phyloP scores from a whole-genome alignment of 1,139 yeast species.

The Eremothecium sinecaudum region DNA sequence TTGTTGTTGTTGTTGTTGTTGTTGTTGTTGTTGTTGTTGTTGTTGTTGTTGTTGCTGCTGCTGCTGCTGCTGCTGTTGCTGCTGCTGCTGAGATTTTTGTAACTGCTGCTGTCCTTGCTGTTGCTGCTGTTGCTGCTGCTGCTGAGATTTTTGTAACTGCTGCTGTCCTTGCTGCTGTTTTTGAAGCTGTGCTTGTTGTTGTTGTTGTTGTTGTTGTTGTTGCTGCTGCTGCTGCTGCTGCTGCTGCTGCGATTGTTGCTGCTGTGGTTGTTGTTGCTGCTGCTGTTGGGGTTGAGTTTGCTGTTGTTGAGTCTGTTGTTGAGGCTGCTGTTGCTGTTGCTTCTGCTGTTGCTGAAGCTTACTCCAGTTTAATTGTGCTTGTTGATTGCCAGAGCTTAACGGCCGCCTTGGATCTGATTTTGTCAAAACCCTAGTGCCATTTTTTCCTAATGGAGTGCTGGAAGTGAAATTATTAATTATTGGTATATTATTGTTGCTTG shows the following conservation, averaged over 20 bases:
- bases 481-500: neutral
- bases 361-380: conserved; percentile 1
- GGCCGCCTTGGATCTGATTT: neutral
- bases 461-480: neutral
- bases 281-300: conserved; percentile 1
- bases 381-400: conserved; percentile 1
- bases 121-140: neutral
- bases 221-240: conserved; percentile 14
- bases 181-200: conserved; percentile 10
- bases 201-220: conserved; percentile 14
- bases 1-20: conserved; percentile 1
- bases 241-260: conserved; percentile 7
- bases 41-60: neutral
- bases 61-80: neutral
- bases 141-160: neutral
- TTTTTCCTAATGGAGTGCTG: neutral
- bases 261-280: conserved; percentile 9
- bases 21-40: conserved; percentile 1
- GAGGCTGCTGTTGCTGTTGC: neutral
- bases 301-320: neutral
- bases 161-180: conserved; percentile 1
- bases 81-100: neutral
- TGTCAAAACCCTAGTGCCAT: neutral
- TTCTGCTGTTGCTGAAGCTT: neutral
- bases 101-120: neutral